Base-by-base conservation (phyloP, 495 filamentous ascomycete genomes). In the Lindgomyces ingoldianus region DNA sequence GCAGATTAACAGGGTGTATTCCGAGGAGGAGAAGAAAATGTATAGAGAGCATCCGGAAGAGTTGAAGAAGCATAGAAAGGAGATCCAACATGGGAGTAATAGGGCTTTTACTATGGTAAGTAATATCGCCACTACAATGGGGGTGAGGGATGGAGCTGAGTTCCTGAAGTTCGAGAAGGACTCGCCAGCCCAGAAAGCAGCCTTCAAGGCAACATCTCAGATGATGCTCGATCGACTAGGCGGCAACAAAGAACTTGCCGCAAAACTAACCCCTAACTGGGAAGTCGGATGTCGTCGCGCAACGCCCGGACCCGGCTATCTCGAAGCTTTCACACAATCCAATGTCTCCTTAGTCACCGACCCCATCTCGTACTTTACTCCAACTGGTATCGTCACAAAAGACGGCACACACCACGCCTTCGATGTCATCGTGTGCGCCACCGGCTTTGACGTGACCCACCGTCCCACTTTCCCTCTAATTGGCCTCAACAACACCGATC, bases 361-460 rank as follows among this genome's bases (percentile, higher is more conserved):
- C 12, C 19, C 30, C 24, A 64, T 67, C 18, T 48, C 42, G 9
- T 10, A 49, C 12, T 27, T 70, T n/a, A 49, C 29, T 1, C 12
- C 21, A 1, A 50, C 42, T 2, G 68, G 68, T 11, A 45, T 67
- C n/a, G 27, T 22, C 4, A 65, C 54, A 4, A 27, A 41, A 3
- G 60, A 69, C 47, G 65, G 60, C 12, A 65, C 14, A 24, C 24
- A 47, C 3, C 48, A 55, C n/a, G 14, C 19, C 6, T 57, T 62
- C 21, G 67, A 70, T 30, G 45, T 52, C 4, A 53, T 70, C 12
- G 39, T 68, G n/a, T 67, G 57, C 49, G 67, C 67, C 14, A 70
- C 67, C 6, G 67, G 67, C 3, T 70, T 70, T 46, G 30, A 70
- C 41, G 50, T 50, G 16, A 39, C 8, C 16, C 48, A 33, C 29